Percentiles rank a stretch among this genome's conserved stretches.
Evolutionary conservation across 2,329 filamentous ascomycete genomes (phyloP).

Genomic region (Colletotrichum simmondsii): DNA sequence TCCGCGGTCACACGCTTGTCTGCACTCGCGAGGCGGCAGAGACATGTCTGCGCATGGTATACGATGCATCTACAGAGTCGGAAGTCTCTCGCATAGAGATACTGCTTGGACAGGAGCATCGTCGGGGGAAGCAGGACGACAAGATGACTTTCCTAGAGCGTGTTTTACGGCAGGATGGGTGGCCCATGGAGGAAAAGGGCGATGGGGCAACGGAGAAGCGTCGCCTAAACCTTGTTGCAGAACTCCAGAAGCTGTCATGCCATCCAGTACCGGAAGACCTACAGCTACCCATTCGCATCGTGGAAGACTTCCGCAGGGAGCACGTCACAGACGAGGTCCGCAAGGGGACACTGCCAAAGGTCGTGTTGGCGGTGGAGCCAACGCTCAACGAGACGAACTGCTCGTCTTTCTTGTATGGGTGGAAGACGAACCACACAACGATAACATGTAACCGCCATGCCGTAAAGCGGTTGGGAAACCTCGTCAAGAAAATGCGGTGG

Average conservation of each 20-base stretch:
- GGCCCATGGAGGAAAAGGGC: slow-evolving; percentile 18
- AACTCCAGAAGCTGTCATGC: slow-evolving; percentile 47
- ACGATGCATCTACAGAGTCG: slow-evolving; percentile 26
- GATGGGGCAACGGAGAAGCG: neutral
- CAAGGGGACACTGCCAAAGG: slow-evolving; percentile 40
- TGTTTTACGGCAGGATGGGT: slow-evolving; percentile 6
- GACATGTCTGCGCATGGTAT: slow-evolving; percentile 44
- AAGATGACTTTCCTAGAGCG: slow-evolving; percentile 13
- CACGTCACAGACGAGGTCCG: slow-evolving; percentile 35
- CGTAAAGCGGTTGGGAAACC: neutral
- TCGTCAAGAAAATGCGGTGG: slow-evolving; percentile 28
- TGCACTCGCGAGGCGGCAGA: slow-evolving; percentile 51
- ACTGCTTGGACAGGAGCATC: slow-evolving; percentile 5
- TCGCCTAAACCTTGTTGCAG: slow-evolving; percentile 36
- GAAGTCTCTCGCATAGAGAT: slow-evolving; percentile 25
- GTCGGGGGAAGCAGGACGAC: slow-evolving; percentile 18
- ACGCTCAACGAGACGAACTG: slow-evolving; percentile 49
- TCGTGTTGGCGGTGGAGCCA: slow-evolving; percentile 42
- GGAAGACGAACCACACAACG: slow-evolving; percentile 46
- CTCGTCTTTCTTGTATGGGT: slow-evolving; percentile 52
- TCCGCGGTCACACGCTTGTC: slow-evolving; percentile 44
- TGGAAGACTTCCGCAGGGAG: slow-evolving; percentile 36
- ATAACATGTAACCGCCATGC: slow-evolving; percentile 48
- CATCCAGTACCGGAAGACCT: slow-evolving; percentile 44
- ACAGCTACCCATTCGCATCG: slow-evolving; percentile 47